Base-by-base conservation (phyloP, 495 filamentous ascomycete genomes). In the Extremus antarcticus region DNA sequence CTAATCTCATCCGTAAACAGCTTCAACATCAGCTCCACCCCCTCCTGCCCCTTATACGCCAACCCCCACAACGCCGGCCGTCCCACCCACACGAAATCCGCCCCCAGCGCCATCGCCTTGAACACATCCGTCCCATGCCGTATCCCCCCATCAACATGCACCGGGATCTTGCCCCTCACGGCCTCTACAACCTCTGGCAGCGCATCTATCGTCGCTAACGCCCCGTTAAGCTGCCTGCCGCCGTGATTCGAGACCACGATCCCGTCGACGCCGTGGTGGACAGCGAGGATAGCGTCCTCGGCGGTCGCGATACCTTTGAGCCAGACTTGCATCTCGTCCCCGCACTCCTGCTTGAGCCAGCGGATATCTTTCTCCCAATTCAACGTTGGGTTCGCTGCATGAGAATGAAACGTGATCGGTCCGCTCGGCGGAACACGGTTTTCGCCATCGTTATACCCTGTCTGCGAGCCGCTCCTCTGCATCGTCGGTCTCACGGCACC, bases 181-280 rank as follows among this genome's bases (percentile, higher is more conserved):
- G 65, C 63, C 23, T 60, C 63, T 9, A 68, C 68, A 21, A 71
- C 51, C 23, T 67, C 66, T 0, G 66, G 63, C 19, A 71, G 52
- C 10, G 64, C 62, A 50, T 67, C 64, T 2, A 67, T 40, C 16
- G 61, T 57, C 11, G 51, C 61, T 15, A 66, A 47, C 25, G 72
- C 57, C 11, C 70, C 69, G 39, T 71, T 67, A n/a, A 70, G 55
- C 50, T 70, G 69, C 56, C 76, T 61, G 2, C 76, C 76, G 2
- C 76, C 76, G 50, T 79, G 77, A 38, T 79, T 78, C 1, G 71
- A 73, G 4, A 72, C 64, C 1, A 71, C 63, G 22, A 72, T 66
- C n/a, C 70, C 70, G 23, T 63, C 54, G 16, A 68, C 56, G 0
- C 61, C 49, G 39, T 68, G 62, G 22, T 66, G 63, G 2, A 72